Evolutionary conservation across 306 rosid species (phyloP), one percentile per base, ranked within the genome.

Genomic region (Pyrus communis): DNA sequence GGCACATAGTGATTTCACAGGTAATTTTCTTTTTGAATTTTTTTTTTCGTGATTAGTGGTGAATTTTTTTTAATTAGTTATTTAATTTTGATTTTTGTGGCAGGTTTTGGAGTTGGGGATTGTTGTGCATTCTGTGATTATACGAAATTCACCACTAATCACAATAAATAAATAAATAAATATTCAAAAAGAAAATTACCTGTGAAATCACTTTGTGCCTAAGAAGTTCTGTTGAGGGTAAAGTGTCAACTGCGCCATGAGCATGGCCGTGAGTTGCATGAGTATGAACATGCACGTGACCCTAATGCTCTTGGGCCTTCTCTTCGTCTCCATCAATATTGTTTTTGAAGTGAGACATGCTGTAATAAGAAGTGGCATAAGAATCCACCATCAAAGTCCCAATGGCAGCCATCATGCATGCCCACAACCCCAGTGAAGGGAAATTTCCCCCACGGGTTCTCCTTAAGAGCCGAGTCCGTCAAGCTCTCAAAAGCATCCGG

Each of bases 61-160:
- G 30, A 28, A n/a, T n/a, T 3, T 35, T 10, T 30, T n/a, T 6
- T 4, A 25, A 33, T 69, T 28, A 70, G 10, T 70, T 5, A 12
- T 6, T 23, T 58, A 33, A 19, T 27, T 57, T 69, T 61, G 22
- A 70, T 69, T 9, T 59, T 6, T 69, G 21, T 33, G 54, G n/a
- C 13, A 91, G 97, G 97, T 91, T 13, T 66, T 93, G 83, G 98
- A 93, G 63, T 25, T 93, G 58, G 98, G 98, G 2, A 93, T 93
- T 54, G 79, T 93, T 28, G 93, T 93, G 23, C 98, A 93, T 46
- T 15, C 52, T 11, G 5, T 30, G 33, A 30, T 30, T 4, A 30
- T 30, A 30, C 5, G 33, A 30, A 30, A 3, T 30, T 30, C 49
- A 4, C 19, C 17, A 35, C 7, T 35, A 8, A 66, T 31, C 15